Evolutionary conservation across 1,284 basidiomycete genomes (phyloP).

Genomic region (Ustilago hordei): DNA sequence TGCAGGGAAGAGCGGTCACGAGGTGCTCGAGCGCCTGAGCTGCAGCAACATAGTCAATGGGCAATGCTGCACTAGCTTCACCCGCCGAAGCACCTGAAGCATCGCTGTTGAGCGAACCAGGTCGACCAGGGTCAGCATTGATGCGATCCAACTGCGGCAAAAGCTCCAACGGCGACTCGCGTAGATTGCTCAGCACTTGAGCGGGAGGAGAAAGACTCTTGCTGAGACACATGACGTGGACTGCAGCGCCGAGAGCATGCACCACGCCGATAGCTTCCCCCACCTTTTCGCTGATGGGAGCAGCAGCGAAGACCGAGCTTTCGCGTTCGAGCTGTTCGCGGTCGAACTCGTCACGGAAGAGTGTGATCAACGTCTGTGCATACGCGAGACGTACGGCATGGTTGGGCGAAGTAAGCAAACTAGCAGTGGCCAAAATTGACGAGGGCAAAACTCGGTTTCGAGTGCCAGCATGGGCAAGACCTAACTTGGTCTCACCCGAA

Average conservation of each 20-base stretch:
- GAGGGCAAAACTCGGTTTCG: constrained; percentile 54
- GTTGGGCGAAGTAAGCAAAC: constrained; percentile 56
- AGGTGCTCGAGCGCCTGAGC: constrained; percentile 78
- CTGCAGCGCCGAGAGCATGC: constrained; percentile 60
- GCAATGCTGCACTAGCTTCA: constrained; percentile 67
- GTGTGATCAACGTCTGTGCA: constrained; percentile 57
- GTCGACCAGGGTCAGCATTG: constrained; percentile 67
- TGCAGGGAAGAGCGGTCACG: constrained; percentile 78
- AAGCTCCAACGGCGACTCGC: constrained; percentile 69
- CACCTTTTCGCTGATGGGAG: constrained; percentile 40
- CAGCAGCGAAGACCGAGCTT: constrained; percentile 32
- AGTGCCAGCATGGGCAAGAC: constrained; percentile 48
- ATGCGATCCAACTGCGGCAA: constrained; percentile 73
- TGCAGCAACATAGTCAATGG: constrained; percentile 83
- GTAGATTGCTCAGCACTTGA: constrained; percentile 26
- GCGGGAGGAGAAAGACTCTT: constrained; percentile 55
- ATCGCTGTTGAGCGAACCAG: constrained; percentile 33
- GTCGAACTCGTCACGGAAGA: constrained; percentile 54
- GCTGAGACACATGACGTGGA: constrained; percentile 56
- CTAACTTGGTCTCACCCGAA: constrained; percentile 28
- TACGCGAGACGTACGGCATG: constrained; percentile 58
- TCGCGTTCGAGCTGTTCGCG: constrained; percentile 31
- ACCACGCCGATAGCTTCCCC: constrained; percentile 52
- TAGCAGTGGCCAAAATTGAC: constrained; percentile 47
- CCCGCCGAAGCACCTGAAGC: constrained; percentile 19